Evolutionary conservation across 129 eudicot genomes (phyloP).

Genomic region (Flaveria linearis): DNA sequence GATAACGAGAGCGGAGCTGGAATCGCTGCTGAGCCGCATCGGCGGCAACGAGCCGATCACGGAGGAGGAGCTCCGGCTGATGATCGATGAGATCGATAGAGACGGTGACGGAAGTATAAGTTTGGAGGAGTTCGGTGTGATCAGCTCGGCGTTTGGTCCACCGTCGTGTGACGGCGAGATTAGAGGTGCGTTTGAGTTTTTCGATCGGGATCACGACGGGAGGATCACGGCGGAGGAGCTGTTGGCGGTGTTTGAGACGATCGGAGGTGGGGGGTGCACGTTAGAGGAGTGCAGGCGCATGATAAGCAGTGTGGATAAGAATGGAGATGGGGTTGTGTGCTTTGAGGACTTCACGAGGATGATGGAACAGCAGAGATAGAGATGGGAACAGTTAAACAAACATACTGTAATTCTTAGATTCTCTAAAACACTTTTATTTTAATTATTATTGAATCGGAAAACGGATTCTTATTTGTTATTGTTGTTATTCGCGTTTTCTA

Average conservation of each 20-base stretch:
- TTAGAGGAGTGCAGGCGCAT: conserved; percentile 82
- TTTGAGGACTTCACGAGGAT: conserved; percentile 71
- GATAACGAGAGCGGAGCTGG: conserved; percentile 49
- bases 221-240: conserved; percentile 75
- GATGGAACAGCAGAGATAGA: conserved; percentile 60
- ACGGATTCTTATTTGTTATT: conserved; percentile 12
- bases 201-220: conserved; percentile 81
- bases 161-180: conserved; percentile 58
- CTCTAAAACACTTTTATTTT: not conserved
- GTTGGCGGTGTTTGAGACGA: conserved; percentile 45
- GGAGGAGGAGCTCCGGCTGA: conserved; percentile 49
- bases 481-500: too few species aligned
- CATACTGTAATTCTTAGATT: conserved; percentile 31
- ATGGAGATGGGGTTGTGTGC: conserved; percentile 82
- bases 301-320: conserved; percentile 69
- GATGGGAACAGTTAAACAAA: not conserved
- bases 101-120: conserved; percentile 81
- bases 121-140: conserved; percentile 58
- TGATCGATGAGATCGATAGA: conserved; percentile 60
- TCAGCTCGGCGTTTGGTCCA: conserved; percentile 64
- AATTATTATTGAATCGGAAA: conserved; percentile 14
- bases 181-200: conserved; percentile 62
- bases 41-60: conserved; percentile 40
- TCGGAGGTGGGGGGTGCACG: conserved; percentile 67
- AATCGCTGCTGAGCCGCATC: conserved; percentile 43